phyloP scores from a whole-genome alignment of 2,329 filamentous ascomycete species.

The Verticillium albo-atrum region DNA sequence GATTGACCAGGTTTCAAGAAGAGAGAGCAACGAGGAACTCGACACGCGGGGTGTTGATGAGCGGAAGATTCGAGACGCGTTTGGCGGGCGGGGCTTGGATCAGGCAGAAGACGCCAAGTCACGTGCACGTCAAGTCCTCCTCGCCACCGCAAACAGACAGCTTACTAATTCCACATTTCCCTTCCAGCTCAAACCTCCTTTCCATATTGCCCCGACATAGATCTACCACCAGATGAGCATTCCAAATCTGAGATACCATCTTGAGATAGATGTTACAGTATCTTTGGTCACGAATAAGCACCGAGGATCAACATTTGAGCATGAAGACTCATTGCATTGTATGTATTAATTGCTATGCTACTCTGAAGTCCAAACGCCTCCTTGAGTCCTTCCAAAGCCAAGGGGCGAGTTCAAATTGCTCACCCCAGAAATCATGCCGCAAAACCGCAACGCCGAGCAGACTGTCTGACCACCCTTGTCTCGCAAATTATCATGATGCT shows the following conservation, averaged over 20 bases:
- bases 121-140: slow-evolving; percentile 20
- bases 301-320: no score
- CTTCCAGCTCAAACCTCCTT: no score
- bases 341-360: not conserved
- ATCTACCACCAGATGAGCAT: no score
- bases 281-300: no score
- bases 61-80: slow-evolving; percentile 24
- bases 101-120: slow-evolving; percentile 29
- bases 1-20: not conserved
- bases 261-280: no score
- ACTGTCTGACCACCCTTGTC: not conserved
- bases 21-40: slow-evolving; percentile 8
- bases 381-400: not conserved
- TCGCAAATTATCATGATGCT: not conserved
- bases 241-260: no score
- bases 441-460: not conserved
- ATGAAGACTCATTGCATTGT: no score
- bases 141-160: not conserved
- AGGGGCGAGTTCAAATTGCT: not conserved
- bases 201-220: no score
- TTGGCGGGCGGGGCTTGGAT: slow-evolving; percentile 18
- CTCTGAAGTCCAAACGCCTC: not conserved
- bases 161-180: not conserved
- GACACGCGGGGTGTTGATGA: slow-evolving; percentile 12
- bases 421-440: not conserved